Percentiles rank a stretch among this genome's conserved stretches.
These are phyloP conservation scores for Hanseniaspora vineae DNA, from an alignment of 805 yeast species.

Conservation along the genomic window DNA sequence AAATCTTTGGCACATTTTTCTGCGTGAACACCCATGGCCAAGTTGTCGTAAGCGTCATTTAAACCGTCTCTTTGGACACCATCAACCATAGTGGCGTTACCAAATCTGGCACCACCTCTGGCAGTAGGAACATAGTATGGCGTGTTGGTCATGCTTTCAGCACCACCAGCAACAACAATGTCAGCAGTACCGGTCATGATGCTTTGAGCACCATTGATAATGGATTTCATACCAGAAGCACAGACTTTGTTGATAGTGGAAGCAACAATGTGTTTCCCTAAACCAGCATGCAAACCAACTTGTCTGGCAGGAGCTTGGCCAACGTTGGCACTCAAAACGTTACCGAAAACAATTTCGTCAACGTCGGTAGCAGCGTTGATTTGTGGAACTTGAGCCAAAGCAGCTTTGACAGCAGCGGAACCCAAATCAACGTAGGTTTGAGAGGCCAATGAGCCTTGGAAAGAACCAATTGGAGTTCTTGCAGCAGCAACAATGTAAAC, in stretches of 20 bases:
- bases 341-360: conserved; percentile 87
- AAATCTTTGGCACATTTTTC: conserved; percentile 90
- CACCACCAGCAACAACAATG: conserved; percentile 92
- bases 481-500: conserved; percentile 87
- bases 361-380: conserved; percentile 56
- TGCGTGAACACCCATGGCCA: conserved; percentile 94
- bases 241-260: conserved; percentile 94
- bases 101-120: conserved; percentile 82
- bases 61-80: conserved; percentile 90
- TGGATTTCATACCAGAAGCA: conserved; percentile 90
- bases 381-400: conserved; percentile 70
- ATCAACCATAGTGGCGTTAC: conserved; percentile 68
- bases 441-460: conserved; percentile 73
- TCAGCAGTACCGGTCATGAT: conserved; percentile 83
- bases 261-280: conserved; percentile 68
- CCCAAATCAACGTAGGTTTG: conserved; percentile 79
- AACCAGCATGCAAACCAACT: conserved; percentile 84
- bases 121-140: conserved; percentile 86
- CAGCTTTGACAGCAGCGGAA: conserved; percentile 82
- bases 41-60: conserved; percentile 76
- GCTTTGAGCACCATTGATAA: conserved; percentile 81
- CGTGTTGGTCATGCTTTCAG: conserved; percentile 92
- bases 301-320: conserved; percentile 99
- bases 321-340: conserved; percentile 81
- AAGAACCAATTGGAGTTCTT: conserved; percentile 93